Evolutionary conservation across 2,329 filamentous ascomycete genomes (phyloP), one percentile per base, ranked within the genome.

Genomic region (Pestalotiopsis sp.): DNA sequence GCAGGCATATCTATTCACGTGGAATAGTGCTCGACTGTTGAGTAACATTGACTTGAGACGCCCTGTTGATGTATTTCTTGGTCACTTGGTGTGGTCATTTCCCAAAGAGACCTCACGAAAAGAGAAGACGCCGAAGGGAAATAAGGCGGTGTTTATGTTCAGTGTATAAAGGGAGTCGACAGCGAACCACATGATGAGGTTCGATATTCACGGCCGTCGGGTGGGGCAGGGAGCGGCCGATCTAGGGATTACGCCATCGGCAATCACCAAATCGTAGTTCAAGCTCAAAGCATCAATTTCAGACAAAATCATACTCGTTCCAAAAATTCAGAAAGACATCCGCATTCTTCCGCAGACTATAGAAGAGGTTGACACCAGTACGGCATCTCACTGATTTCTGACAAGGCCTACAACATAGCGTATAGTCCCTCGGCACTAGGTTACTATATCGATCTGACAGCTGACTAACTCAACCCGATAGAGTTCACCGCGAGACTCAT

Each of bases 171-270:
- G 7, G 45, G 17, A 52, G 45, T 17, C 45, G 45, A 52, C 17
- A 52, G 45, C 12, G 57, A 27, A 59, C 57, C 57, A 59, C 12
- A 52, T 20, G 20, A 36, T 11, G 23, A 59, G 11, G 23, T 17
- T 25, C 17, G 23, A 59, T 38, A 39, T 57, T 65, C 58, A 61
- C 49, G 38, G 67, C 58, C 64, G 36, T 20, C 57, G 4, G 41
- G 52, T 62, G 57, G 20, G 25, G 65, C 27, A 45, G 38, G 31
- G 31, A 27, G 25, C 27, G 39, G 49, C 62, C 60, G 67, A 68
- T 65, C 31, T 59, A 68, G 61, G 67, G 52, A 68, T 68, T 68
- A 68, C 67, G 67, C 67, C 67, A 68, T 65, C 60, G 60, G 45
- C 57, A 62, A 12, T 45, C 36, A 12, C 31, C 59, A 36, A 23